Conservation (phyloP, 1,139 yeast genomes). For the Nakaseomyces sp. region DNA sequence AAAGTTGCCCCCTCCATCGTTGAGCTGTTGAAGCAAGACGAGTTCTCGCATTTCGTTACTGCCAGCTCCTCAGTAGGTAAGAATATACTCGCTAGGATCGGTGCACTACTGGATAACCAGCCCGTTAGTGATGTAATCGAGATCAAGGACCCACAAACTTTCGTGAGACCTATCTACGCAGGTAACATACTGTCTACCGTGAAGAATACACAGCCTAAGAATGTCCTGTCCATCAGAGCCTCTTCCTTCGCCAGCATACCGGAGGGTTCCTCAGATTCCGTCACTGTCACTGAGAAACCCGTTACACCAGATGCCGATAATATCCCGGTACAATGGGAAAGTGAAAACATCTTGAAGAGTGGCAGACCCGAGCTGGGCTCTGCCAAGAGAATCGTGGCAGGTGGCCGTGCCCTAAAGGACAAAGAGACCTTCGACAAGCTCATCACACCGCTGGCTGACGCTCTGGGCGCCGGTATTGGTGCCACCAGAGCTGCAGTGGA, state of each 20-base stretch:
- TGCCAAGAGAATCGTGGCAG: slow-evolving; percentile 74
- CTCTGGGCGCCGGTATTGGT: slow-evolving; percentile 82
- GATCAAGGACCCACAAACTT: slow-evolving; percentile 59
- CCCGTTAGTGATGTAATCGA: slow-evolving; percentile 76
- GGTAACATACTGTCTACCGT: slow-evolving; percentile 90
- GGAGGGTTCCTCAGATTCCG: slow-evolving; percentile 27
- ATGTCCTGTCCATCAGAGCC: slow-evolving; percentile 69
- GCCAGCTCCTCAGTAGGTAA: slow-evolving; percentile 86
- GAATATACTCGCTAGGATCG: slow-evolving; percentile 76
- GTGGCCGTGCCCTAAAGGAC: slow-evolving; percentile 90
- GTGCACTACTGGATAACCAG: slow-evolving; percentile 77
- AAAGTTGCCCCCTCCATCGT: slow-evolving; percentile 51
- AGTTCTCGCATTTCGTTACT: slow-evolving; percentile 63
- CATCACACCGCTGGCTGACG: slow-evolving; percentile 75
- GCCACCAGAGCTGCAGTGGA: slow-evolving; percentile 98
- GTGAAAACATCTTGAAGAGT: slow-evolving; percentile 49
- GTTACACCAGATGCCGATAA: slow-evolving; percentile 7
- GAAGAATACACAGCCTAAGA: slow-evolving; percentile 53
- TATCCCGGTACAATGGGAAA: slow-evolving; percentile 19
- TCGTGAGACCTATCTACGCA: slow-evolving; percentile 90
- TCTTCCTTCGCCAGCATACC: slow-evolving; percentile 51
- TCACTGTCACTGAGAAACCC: slow-evolving; percentile 41
- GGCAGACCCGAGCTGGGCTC: slow-evolving; percentile 90
- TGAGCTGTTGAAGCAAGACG: slow-evolving; percentile 38
- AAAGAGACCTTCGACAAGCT: slow-evolving; percentile 77